Evolutionary conservation across 2,329 filamentous ascomycete species (phyloP).

Genomic region (Colletotrichum trifolii): DNA sequence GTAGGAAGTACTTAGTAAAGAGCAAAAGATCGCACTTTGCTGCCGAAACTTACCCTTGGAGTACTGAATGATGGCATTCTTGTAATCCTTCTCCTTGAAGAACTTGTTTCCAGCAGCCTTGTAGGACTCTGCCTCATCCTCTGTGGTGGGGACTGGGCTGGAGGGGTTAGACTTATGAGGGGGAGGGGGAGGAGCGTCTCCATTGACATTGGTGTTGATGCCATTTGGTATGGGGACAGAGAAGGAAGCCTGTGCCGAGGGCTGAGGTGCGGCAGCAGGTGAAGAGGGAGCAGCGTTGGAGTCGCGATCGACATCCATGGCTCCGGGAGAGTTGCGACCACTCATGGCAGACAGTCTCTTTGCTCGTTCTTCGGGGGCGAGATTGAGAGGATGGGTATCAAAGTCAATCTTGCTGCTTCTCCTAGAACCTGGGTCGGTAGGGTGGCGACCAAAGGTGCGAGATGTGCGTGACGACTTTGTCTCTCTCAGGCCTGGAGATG

Average conservation of each 20-base stretch:
- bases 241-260: constrained; percentile 56
- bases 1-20: constrained; percentile 20
- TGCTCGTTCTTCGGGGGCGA: constrained; percentile 84
- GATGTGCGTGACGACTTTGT: constrained; percentile 55
- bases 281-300: constrained; percentile 63
- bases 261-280: constrained; percentile 57
- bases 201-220: constrained; percentile 56
- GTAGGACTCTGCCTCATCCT: constrained; percentile 87
- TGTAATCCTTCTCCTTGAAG: constrained; percentile 94
- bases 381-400: constrained; percentile 87
- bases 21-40: not conserved
- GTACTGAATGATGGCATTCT: constrained; percentile 90
- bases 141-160: constrained; percentile 64
- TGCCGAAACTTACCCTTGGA: constrained; percentile 77
- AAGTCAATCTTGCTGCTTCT: constrained; percentile 69
- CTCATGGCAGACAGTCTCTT: constrained; percentile 73
- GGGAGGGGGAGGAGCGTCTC: constrained; percentile 73
- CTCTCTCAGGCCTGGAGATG: constrained; percentile 41
- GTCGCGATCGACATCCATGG: constrained; percentile 82
- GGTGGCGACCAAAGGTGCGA: constrained; percentile 59
- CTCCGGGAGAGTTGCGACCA: constrained; percentile 61
- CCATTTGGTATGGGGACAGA: constrained; percentile 65
- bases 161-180: constrained; percentile 75
- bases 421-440: constrained; percentile 58
- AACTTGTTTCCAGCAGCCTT: constrained; percentile 95